Conservation (phyloP, 1,139 yeast species). For the Debaryomyces nepalensis region DNA sequence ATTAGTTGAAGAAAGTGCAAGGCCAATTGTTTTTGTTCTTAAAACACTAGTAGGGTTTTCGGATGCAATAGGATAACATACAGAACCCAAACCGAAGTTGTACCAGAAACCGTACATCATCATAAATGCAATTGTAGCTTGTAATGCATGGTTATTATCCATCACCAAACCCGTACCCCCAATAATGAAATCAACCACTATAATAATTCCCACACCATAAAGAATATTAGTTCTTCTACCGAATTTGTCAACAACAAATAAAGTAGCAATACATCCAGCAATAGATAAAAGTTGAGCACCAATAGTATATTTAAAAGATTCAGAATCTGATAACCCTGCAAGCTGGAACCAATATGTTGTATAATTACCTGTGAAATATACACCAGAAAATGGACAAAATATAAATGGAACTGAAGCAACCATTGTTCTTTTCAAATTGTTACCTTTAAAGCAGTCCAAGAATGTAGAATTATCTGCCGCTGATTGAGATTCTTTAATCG, state of each 20-base stretch:
- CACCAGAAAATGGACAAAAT: constrained; percentile 11
- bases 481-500: constrained; percentile 31
- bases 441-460: constrained; percentile 47
- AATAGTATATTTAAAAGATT: constrained; percentile 31
- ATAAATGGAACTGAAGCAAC: constrained; percentile 31
- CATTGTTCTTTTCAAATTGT: constrained; percentile 51
- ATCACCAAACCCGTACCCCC: constrained; percentile 14
- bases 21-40: constrained; percentile 11
- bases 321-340: constrained; percentile 32
- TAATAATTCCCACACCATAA: constrained; percentile 33
- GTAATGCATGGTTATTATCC: not conserved
- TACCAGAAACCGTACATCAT: constrained; percentile 12
- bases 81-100: constrained; percentile 12
- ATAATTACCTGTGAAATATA: constrained; percentile 9
- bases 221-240: constrained; percentile 25
- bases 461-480: constrained; percentile 28
- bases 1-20: constrained; percentile 9
- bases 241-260: constrained; percentile 25
- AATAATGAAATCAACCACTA: constrained; percentile 13
- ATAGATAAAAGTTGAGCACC: constrained; percentile 20
- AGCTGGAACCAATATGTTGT: constrained; percentile 37
- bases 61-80: constrained; percentile 8
- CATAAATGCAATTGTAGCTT: constrained; percentile 12
- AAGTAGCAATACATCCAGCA: constrained; percentile 27
- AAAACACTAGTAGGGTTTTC: constrained; percentile 12